These are phyloP conservation scores for Pythium sp. DNA, from an alignment of 352 stramenopile species.

Conservation along the genomic window DNA sequence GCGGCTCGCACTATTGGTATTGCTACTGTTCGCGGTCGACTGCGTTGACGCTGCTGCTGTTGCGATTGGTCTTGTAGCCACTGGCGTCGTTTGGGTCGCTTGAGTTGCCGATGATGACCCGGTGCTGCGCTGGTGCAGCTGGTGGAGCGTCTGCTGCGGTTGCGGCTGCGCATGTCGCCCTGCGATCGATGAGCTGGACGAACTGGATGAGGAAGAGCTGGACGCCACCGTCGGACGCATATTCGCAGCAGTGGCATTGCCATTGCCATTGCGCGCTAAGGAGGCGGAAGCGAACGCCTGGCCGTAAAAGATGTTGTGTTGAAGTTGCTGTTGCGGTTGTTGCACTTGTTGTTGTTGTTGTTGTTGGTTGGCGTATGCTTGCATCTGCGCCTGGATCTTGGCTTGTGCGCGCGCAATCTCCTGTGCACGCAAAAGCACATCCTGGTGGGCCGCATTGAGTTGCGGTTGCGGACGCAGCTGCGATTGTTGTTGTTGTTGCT, in stretches of 20 bases:
- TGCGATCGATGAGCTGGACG: not conserved
- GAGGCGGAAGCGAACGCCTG: constrained; percentile 11
- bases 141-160: constrained; percentile 24
- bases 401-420: constrained; percentile 26
- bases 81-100: not conserved
- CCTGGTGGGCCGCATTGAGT: constrained; percentile 10
- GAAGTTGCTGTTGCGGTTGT: not conserved
- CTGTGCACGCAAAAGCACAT: constrained; percentile 25
- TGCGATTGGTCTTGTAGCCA: not conserved
- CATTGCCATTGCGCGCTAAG: not conserved
- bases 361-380: constrained; percentile 22
- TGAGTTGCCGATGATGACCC: constrained; percentile 11
- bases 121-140: constrained; percentile 24
- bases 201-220: constrained; percentile 11
- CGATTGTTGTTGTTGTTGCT: not conserved
- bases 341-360: constrained; percentile 3
- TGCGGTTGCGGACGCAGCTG: not conserved
- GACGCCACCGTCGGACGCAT: constrained; percentile 1
- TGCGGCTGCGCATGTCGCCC: not conserved
- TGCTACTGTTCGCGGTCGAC: constrained; percentile 6
- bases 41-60: constrained; percentile 11
- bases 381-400: constrained; percentile 38
- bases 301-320: constrained; percentile 14
- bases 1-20: constrained; percentile 17
- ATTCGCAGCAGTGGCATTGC: not conserved